Evolutionary conservation across 345 rosid genomes (phyloP).

Genomic region (Gossypium bickii): DNA sequence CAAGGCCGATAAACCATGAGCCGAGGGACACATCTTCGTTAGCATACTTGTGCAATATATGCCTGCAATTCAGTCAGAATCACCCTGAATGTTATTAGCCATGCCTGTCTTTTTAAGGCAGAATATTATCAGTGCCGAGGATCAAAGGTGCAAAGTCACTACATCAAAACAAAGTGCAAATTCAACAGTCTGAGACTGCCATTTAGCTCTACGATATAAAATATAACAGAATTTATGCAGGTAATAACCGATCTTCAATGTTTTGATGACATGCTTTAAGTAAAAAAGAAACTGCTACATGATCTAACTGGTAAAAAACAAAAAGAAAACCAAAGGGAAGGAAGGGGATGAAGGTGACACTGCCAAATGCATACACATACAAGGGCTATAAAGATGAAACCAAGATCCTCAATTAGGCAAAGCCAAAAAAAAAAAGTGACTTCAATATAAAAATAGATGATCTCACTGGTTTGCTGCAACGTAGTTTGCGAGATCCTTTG

Average conservation of each 20-base stretch:
- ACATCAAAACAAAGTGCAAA: neutral
- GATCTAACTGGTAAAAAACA: neutral
- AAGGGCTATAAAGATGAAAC: neutral
- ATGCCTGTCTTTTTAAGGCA: neutral
- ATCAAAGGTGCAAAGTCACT: neutral
- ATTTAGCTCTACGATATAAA: too few species aligned
- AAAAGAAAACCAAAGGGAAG: neutral
- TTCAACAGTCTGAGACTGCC: neutral
- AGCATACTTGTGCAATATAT: constrained; percentile 83
- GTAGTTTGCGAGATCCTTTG: constrained; percentile 89
- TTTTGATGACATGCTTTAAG: neutral
- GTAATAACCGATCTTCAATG: neutral
- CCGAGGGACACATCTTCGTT: constrained; percentile 97
- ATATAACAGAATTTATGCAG: neutral
- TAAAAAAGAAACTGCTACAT: neutral
- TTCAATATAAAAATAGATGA: constrained; percentile 4
- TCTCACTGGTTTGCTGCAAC: constrained; percentile 81
- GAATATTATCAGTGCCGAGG: neutral
- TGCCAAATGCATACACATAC: neutral
- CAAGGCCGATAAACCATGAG: constrained; percentile 95
- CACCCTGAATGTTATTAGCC: constrained; percentile 8
- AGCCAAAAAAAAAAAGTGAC: neutral
- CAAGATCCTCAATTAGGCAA: neutral
- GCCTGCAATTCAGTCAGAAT: constrained; percentile 47
- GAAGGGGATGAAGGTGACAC: neutral